phyloP scores from a whole-genome alignment of 1,284 basidiomycete genomes.

The Melanopsichium pennsylvanicum region DNA sequence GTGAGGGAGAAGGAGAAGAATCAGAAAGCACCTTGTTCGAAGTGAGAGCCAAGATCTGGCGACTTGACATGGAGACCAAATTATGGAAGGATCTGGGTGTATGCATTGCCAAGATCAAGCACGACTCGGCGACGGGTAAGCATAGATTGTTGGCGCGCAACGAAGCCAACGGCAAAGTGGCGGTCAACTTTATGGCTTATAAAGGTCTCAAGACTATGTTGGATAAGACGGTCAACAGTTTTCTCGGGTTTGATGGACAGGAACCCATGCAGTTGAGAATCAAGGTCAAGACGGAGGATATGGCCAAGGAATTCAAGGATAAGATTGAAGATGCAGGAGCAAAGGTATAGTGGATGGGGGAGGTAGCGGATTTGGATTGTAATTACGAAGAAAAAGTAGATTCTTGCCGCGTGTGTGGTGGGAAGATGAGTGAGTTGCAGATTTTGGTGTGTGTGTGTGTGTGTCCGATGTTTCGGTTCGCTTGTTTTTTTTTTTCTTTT shows the following conservation, averaged over 20 bases:
- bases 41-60: conserved; percentile 59
- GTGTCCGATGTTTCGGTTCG: background rate
- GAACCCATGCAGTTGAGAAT: conserved; percentile 52
- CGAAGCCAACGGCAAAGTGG: conserved; percentile 59
- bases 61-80: conserved; percentile 38
- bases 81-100: conserved; percentile 59
- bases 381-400: too few relatives aligned
- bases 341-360: background rate
- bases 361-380: background rate
- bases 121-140: conserved; percentile 34
- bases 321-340: conserved; percentile 29
- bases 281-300: conserved; percentile 57
- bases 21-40: conserved; percentile 47
- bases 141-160: conserved; percentile 53
- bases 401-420: too few relatives aligned
- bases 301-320: conserved; percentile 46
- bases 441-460: background rate
- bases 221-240: conserved; percentile 48
- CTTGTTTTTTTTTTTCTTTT: background rate
- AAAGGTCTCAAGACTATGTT: conserved; percentile 35
- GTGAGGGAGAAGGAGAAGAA: conserved; percentile 60
- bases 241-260: conserved; percentile 53
- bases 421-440: too few relatives aligned
- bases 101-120: conserved; percentile 56
- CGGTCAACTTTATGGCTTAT: conserved; percentile 56